Conservation (phyloP, 73 alveolate species). For the Paramecium biaurelia region DNA sequence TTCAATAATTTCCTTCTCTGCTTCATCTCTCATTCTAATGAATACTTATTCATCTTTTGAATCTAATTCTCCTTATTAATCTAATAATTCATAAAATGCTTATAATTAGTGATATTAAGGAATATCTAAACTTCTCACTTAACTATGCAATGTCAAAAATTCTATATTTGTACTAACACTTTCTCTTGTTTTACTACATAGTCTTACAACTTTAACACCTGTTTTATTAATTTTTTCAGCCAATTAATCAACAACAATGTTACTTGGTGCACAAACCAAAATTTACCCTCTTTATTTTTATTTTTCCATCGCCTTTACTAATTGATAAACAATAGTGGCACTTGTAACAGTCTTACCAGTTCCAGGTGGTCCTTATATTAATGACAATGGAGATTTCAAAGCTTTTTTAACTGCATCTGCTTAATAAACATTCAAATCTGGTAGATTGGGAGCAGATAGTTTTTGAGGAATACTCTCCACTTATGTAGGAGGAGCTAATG, state of each 20-base stretch:
- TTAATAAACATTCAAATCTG: conserved; percentile 95
- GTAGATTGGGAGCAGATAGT: conserved; percentile 96
- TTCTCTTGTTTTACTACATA: conserved; percentile 99
- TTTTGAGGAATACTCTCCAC: conserved; percentile 73
- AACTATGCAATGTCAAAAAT: conserved; percentile 92
- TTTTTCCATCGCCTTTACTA: conserved; percentile 77
- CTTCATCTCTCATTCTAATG: conserved; percentile 54
- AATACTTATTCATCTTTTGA: conserved; percentile 53
- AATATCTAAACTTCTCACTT: conserved; percentile 58
- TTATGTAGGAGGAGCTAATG: conserved; percentile 61
- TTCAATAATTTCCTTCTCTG: conserved; percentile 57
- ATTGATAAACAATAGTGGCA: conserved; percentile 98
- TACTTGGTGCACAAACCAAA: conserved; percentile 99
- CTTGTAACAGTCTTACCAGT: conserved; percentile 99
- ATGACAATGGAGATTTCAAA: conserved; percentile 89
- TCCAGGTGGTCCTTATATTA: conserved; percentile 99
- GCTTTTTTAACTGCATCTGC: conserved; percentile 88
- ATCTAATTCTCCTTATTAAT: conserved; percentile 59
- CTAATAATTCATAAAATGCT: conserved; percentile 49
- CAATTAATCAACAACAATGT: conserved; percentile 96
- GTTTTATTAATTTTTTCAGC: conserved; percentile 59
- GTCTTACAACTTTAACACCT: conserved; percentile 92
- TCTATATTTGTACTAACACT: conserved; percentile 96
- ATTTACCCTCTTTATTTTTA: conserved; percentile 80
- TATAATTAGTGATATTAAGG: conserved; percentile 53